Conservation (phyloP, 2,329 filamentous ascomycete genomes). For the Fusarium drepaniforme region DNA sequence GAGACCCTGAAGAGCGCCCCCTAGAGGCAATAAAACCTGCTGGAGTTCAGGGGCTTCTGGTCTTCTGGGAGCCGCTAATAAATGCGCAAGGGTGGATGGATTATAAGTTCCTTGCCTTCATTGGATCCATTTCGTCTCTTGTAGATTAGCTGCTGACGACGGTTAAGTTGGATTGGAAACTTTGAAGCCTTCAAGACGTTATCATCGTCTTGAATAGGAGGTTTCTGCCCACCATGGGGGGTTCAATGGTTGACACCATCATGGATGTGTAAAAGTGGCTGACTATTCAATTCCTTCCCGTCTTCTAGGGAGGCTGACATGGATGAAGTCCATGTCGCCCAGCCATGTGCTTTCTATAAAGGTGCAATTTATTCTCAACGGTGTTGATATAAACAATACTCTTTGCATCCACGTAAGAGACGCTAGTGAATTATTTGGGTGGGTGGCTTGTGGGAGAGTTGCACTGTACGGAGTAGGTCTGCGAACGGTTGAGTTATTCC, state of each 20-base stretch:
- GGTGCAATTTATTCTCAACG: background rate
- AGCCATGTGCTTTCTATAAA: background rate
- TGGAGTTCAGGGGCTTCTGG: slow-evolving; percentile 8
- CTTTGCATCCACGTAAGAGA: background rate
- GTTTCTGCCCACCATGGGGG: background rate
- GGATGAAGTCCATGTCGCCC: background rate
- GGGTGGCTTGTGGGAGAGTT: background rate
- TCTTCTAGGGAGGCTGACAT: background rate
- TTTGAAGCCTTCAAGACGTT: background rate
- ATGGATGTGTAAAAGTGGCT: background rate
- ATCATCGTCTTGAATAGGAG: background rate
- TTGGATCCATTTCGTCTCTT: background rate
- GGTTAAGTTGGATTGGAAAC: background rate
- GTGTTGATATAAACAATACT: background rate
- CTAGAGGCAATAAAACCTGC: slow-evolving; percentile 17
- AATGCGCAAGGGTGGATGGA: background rate
- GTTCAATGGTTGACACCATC: background rate
- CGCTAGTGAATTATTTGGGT: background rate
- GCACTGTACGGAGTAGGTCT: background rate
- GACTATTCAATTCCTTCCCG: background rate
- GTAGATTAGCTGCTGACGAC: background rate
- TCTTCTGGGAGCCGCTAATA: slow-evolving; percentile 2
- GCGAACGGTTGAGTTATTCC: background rate
- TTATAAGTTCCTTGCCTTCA: background rate
- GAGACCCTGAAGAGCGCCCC: slow-evolving; percentile 31